Evolutionary conservation across 1,139 yeast genomes (phyloP).

Genomic region (Yamadazyma buinensis): DNA sequence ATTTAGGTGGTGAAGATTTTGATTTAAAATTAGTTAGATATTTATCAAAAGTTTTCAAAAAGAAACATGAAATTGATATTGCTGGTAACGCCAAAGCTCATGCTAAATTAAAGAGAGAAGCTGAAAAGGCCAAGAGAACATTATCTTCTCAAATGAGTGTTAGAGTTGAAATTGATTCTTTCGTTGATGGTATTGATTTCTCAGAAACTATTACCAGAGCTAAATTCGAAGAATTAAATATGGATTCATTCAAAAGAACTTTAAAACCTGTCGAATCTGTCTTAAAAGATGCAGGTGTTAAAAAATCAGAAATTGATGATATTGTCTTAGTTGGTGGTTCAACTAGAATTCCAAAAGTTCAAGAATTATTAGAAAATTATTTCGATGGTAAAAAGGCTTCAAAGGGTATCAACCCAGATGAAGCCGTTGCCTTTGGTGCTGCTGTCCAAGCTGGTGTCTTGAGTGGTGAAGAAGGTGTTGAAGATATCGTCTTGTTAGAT

Average conservation of each 20-base stretch:
- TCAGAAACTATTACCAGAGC: conserved; percentile 92
- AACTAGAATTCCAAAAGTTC: conserved; percentile 97
- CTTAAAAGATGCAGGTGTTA: conserved; percentile 80
- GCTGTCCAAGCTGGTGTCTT: conserved; percentile 89
- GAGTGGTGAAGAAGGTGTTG: conserved; percentile 63
- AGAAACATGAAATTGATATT: conserved; percentile 80
- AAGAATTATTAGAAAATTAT: conserved; percentile 79
- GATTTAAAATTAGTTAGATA: conserved; percentile 86
- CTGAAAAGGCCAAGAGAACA: conserved; percentile 95
- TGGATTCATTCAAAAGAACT: conserved; percentile 83
- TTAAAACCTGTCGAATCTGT: conserved; percentile 93
- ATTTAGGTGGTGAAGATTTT: conserved; percentile 86
- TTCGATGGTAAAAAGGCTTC: conserved; percentile 93
- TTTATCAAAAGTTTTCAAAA: conserved; percentile 80
- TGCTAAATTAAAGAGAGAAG: conserved; percentile 91
- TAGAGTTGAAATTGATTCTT: conserved; percentile 91
- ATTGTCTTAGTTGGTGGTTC: conserved; percentile 97
- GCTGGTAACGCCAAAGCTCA: conserved; percentile 72
- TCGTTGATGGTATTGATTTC: conserved; percentile 93
- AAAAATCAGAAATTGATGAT: conserved; percentile 81
- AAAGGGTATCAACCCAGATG: conserved; percentile 94
- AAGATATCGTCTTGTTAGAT: conserved; percentile 46
- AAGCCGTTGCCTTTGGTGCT: conserved; percentile 55
- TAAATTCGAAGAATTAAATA: conserved; percentile 89
- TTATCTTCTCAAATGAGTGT: conserved; percentile 87